These are phyloP conservation scores for Hypomyces perniciosus DNA, from an alignment of 2,329 filamentous ascomycete genomes.

Conservation along the genomic window DNA sequence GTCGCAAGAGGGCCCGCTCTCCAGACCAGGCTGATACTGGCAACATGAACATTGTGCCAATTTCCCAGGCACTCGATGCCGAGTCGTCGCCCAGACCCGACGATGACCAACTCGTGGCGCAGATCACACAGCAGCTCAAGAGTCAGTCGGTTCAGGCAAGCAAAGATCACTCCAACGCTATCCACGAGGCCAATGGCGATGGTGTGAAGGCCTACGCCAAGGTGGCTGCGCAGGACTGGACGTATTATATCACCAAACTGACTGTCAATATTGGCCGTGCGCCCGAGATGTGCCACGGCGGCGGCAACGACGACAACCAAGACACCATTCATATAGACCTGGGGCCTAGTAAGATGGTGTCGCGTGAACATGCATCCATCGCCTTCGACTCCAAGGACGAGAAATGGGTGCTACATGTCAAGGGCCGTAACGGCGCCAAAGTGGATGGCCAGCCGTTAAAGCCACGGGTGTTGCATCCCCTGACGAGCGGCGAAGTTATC, in stretches of 20 bases:
- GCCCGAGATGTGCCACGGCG: conserved; percentile 41
- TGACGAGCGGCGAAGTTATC: conserved; percentile 84
- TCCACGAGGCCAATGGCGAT: conserved; percentile 55
- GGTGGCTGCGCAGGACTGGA: conserved; percentile 76
- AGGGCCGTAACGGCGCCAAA: conserved; percentile 86
- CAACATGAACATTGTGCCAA: conserved; percentile 14
- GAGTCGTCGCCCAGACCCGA: conserved; percentile 37
- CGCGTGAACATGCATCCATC: conserved; percentile 69
- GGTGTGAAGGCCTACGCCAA: conserved; percentile 73
- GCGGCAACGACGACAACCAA: conserved; percentile 38
- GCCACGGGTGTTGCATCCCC: conserved; percentile 55
- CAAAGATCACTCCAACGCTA: conserved; percentile 57
- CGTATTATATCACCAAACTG: conserved; percentile 74
- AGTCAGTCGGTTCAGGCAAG: conserved; percentile 50
- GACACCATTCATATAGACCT: conserved; percentile 77
- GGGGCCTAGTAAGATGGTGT: conserved; percentile 75
- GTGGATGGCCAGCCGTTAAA: conserved; percentile 70
- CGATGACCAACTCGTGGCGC: conserved; percentile 51
- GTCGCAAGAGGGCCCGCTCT: conserved; percentile 49
- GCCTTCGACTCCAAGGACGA: conserved; percentile 62
- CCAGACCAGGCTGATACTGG: conserved; percentile 11
- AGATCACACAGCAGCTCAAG: conserved; percentile 48
- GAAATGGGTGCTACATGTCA: conserved; percentile 79
- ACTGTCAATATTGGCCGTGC: conserved; percentile 70
- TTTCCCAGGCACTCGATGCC: conserved; percentile 32